Evolutionary conservation across 2,329 filamentous ascomycete genomes (phyloP), one percentile per base, ranked within the genome.

Genomic region (Aspergillus novoparasiticus): DNA sequence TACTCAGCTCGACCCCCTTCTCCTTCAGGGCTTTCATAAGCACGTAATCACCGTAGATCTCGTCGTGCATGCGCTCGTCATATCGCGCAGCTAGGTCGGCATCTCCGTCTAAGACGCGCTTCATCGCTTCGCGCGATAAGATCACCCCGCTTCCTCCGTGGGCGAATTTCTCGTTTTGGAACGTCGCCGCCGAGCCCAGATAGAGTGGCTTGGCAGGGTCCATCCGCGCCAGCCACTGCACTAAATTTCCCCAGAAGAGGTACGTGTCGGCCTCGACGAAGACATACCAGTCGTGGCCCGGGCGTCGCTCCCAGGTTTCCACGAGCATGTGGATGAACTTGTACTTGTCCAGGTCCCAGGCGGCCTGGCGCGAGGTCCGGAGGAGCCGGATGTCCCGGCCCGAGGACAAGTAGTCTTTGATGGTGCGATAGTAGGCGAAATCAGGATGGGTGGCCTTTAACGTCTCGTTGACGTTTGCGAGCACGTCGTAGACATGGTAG

Each of bases 321-420:
- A 86, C 82, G 14, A 85, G 82, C 71, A 87, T 86, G 71, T 87
- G 85, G 53, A 87, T 77, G 71, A 86, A 87, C 74, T 88, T 88
- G 77, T 86, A 88, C 75, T 87, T 87, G 76, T 88, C 86, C 45
- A 88, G 73, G 21, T 77, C 79, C 86, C 85, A 88, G 10, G 71
- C 76, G 1, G 79, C 80, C 26, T 60, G 61, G 60, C 71, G 74
- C 6, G 71, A 65, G 36, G 69, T 72, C 43, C 69, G 59, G 28
- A 69, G 56, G 30, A 73, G 77, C 63, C 79, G 79, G 64, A 83
- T 82, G 50, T 83, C 79, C 68, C 81, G 81, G 43, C 83, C 81
- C 3, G 81, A 76, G 45, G 67, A 62, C 28, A 81, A 79, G 58
- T 84, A 85, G 59, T 80, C 74, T 57, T 79, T 68, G 45, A 82